Evolutionary conservation across 2,329 filamentous ascomycete species (phyloP).

Genomic region (Fusarium sp.): DNA sequence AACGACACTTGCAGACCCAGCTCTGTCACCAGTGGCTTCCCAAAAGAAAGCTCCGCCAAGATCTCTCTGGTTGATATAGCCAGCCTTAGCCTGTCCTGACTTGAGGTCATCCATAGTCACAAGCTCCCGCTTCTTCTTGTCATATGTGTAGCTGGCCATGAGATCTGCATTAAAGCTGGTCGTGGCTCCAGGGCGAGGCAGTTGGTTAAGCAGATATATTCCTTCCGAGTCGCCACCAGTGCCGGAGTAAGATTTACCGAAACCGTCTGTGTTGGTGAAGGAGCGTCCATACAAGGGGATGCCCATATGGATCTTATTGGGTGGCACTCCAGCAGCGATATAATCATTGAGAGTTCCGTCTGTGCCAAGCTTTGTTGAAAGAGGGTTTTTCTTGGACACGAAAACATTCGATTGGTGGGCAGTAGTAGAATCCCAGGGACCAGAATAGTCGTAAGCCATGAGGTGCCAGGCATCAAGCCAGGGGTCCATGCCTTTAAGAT

Average conservation of each 20-base stretch:
- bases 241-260: constrained; percentile 73
- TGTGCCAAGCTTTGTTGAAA: constrained; percentile 76
- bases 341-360: constrained; percentile 69
- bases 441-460: constrained; percentile 79
- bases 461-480: constrained; percentile 71
- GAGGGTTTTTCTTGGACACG: constrained; percentile 61
- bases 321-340: constrained; percentile 65
- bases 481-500: constrained; percentile 66
- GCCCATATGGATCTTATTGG: constrained; percentile 78
- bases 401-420: constrained; percentile 80
- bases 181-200: constrained; percentile 71
- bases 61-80: constrained; percentile 69
- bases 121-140: constrained; percentile 68
- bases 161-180: constrained; percentile 68
- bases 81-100: constrained; percentile 70
- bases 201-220: constrained; percentile 78
- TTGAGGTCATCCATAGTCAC: constrained; percentile 76
- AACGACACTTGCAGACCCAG: constrained; percentile 68
- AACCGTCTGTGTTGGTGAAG: constrained; percentile 75
- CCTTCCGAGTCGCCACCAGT: constrained; percentile 74
- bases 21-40: constrained; percentile 78
- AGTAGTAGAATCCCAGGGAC: constrained; percentile 71
- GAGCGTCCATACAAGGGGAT: constrained; percentile 85
- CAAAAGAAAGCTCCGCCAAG: constrained; percentile 87
- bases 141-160: constrained; percentile 79